Base-by-base conservation (phyloP, 352 stramenopile species). In the Globisporangium middletonii region DNA sequence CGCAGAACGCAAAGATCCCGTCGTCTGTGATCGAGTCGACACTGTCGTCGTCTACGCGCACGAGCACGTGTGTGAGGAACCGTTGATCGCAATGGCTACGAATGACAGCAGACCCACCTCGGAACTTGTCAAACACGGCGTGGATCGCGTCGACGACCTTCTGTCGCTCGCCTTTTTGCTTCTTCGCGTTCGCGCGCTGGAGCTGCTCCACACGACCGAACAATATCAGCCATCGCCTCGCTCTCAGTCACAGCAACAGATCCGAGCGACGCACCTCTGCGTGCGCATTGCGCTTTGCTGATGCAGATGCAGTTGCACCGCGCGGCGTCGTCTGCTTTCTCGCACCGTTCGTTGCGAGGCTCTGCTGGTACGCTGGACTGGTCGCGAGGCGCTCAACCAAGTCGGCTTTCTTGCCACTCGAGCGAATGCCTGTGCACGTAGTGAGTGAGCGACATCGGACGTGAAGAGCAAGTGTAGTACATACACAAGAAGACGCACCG, bases 11-110 rank as follows among this genome's bases (percentile, higher is more conserved):
- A 27, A 91, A 38, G 59, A 95, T 93, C 28, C 86, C 86, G 33
- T 93, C 82, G 58, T 95, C 86, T 19, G 82, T 91, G 38, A 94
- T 94, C 27, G 61, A 62, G 8, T 80, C 77, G 28, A 59, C 59
- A 38, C 69, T 72, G 53, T 94, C 83, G 11, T 77, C 71, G 52
- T 94, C 82, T 89, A 51, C 43, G 64, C 55, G 15, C 54, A 59
- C 9, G 26, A 71, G 43, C 8, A 35, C 49, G 7, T 23, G 19
- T 15, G 23, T 58, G 30, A 48, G 9, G 27, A 35, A 33, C 38
- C 19, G 9, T 12, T 30, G 15, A 2, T 19, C n/a, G 19, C 19
- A 8, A 13, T 5, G 8, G 35, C 23, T 19, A 15, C 30, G 35
- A 2, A 8, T 15, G 11, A 2, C 15, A 3, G 28, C 38, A 15